Evolutionary conservation across 768 basidiomycete genomes (phyloP).

Genomic region (Tricholomella constricta): DNA sequence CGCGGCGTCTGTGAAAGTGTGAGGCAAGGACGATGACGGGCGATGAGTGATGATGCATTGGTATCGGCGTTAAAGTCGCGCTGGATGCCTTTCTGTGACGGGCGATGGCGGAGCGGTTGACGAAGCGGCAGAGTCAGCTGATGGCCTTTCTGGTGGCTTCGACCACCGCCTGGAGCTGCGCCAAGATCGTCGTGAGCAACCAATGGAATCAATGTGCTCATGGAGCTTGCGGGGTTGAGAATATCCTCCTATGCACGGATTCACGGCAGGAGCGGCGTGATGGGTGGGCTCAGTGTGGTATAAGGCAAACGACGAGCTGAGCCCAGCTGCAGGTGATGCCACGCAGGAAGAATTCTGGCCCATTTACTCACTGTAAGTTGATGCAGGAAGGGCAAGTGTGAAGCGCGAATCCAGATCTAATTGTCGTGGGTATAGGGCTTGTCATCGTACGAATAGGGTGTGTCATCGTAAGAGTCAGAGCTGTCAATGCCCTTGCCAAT

Average conservation of each 20-base stretch:
- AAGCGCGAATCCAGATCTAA: too few relatives aligned
- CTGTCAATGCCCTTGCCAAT: too few relatives aligned
- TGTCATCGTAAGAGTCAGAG: too few relatives aligned
- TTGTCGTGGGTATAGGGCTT: too few relatives aligned
- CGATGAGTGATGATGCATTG: too few relatives aligned
- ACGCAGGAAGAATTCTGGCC: background rate
- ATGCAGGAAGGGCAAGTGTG: background rate
- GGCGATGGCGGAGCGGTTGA: background rate
- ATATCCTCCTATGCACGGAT: background rate
- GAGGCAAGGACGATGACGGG: background rate
- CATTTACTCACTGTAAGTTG: background rate
- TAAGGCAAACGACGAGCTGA: too few relatives aligned
- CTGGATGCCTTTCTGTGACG: background rate
- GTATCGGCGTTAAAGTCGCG: background rate
- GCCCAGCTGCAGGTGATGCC: too few relatives aligned
- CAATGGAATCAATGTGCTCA: background rate
- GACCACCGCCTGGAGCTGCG: slow-evolving; percentile 3
- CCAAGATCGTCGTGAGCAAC: background rate
- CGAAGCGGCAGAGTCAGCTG: background rate
- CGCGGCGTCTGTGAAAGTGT: background rate
- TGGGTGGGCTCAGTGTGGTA: background rate
- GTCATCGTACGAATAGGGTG: too few relatives aligned
- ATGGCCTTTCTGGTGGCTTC: background rate
- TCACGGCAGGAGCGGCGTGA: slow-evolving; percentile 1
- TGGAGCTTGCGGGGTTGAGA: slow-evolving; percentile 1